Evolutionary conservation across 805 yeast species (phyloP).

Genomic region (Dipodascus geniculatus): DNA sequence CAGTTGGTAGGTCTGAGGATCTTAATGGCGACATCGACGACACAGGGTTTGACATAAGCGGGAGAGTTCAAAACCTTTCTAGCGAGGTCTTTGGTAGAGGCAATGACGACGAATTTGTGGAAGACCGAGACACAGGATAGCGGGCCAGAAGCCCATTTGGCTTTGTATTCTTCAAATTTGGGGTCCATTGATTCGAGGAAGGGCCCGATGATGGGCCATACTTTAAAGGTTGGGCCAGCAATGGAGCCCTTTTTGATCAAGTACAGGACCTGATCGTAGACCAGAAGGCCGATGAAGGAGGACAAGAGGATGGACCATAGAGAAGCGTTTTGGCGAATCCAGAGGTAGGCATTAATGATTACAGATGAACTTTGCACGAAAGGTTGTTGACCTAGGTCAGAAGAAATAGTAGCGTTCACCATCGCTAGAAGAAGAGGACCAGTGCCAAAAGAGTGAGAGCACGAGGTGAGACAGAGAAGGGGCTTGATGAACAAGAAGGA

Average conservation of each 20-base stretch:
- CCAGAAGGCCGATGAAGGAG: conserved; percentile 14
- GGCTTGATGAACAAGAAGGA: background rate
- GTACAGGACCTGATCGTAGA: conserved; percentile 45
- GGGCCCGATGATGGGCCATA: conserved; percentile 96
- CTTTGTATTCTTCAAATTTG: conserved; percentile 82
- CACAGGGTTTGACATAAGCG: conserved; percentile 88
- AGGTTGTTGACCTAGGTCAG: background rate
- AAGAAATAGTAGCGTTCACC: background rate
- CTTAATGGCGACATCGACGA: conserved; percentile 93
- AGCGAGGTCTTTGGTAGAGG: conserved; percentile 76
- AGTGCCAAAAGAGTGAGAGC: background rate
- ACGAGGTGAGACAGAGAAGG: background rate
- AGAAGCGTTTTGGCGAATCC: background rate
- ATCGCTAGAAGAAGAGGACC: background rate
- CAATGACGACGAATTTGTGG: conserved; percentile 95
- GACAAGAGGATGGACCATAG: conserved; percentile 14
- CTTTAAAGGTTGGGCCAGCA: conserved; percentile 79
- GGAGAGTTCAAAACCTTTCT: conserved; percentile 81
- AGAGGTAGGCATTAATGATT: background rate
- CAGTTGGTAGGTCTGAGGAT: conserved; percentile 91
- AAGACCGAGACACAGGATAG: conserved; percentile 93
- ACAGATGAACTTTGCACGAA: background rate
- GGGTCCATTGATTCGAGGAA: conserved; percentile 91
- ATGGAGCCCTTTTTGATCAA: conserved; percentile 72
- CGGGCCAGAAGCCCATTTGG: conserved; percentile 92